A percentile compares a stretch with the other conserved stretches of the same genome.
Conservation (phyloP, 1,284 basidiomycete genomes). For the Singerocomus rubriflavus region DNA sequence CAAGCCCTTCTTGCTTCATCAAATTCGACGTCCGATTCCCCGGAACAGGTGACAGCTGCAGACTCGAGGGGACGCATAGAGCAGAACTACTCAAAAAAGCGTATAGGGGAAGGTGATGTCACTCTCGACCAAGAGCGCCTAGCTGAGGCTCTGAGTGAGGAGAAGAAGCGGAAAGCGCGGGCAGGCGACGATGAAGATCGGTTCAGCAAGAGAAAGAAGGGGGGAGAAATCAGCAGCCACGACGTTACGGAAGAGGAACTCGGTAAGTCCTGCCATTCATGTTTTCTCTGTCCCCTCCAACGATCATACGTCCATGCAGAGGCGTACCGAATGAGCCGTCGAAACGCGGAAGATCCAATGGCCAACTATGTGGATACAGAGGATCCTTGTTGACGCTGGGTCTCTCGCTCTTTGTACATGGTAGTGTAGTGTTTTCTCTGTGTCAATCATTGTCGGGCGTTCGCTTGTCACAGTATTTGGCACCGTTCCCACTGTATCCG, state of each 20-base stretch:
- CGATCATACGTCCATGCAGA: slow-evolving; percentile 46
- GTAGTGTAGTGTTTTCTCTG: slow-evolving; percentile 24
- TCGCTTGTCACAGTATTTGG: slow-evolving; percentile 10
- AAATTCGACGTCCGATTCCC: slow-evolving; percentile 23
- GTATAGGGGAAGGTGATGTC: slow-evolving; percentile 74
- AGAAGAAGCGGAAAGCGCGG: slow-evolving; percentile 72
- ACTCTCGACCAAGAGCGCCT: slow-evolving; percentile 68
- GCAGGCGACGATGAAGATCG: slow-evolving; percentile 59
- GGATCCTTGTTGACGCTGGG: slow-evolving; percentile 31
- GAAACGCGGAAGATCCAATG: slow-evolving; percentile 83
- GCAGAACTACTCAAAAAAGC: slow-evolving; percentile 62
- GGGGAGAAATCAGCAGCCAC: slow-evolving; percentile 44
- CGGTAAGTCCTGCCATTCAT: slow-evolving; percentile 48
- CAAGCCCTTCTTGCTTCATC: slow-evolving; percentile 57
- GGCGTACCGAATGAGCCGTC: slow-evolving; percentile 76
- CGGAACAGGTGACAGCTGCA: slow-evolving; percentile 30
- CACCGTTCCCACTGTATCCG: slow-evolving; percentile 36
- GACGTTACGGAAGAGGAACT: slow-evolving; percentile 93
- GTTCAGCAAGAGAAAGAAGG: slow-evolving; percentile 59
- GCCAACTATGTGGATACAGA: slow-evolving; percentile 74
- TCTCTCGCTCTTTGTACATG: slow-evolving; percentile 15
- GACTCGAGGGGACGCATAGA: slow-evolving; percentile 47
- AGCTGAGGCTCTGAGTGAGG: slow-evolving; percentile 69
- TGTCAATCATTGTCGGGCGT: neutral
- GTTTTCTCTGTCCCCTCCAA: slow-evolving; percentile 1